phyloP scores from a whole-genome alignment of 1,139 yeast species.

The Hyphopichia burtonii region DNA sequence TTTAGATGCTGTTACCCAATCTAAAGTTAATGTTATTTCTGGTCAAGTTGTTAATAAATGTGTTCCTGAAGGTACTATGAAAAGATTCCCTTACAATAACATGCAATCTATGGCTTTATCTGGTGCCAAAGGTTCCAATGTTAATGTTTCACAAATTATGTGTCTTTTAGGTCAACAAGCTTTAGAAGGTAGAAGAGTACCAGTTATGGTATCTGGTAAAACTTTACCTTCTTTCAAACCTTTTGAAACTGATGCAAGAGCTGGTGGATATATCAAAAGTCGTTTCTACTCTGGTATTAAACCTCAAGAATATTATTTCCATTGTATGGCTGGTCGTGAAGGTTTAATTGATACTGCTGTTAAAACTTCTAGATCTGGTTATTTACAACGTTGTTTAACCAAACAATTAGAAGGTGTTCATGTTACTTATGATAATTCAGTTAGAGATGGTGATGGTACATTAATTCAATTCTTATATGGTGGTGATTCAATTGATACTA shows the following conservation, averaged over 20 bases:
- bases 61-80: conserved; percentile 96
- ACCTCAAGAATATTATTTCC: conserved; percentile 99
- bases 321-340: conserved; percentile 99
- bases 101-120: conserved; percentile 99
- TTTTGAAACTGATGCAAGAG: conserved; percentile 94
- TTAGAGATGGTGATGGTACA: conserved; percentile 94
- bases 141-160: conserved; percentile 98
- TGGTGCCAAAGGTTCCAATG: conserved; percentile 99
- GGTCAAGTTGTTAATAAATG: conserved; percentile 91
- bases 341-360: conserved; percentile 99
- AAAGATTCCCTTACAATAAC: conserved; percentile 90
- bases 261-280: conserved; percentile 97
- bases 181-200: conserved; percentile 98
- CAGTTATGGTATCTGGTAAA: conserved; percentile 98
- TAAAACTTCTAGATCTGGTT: conserved; percentile 97
- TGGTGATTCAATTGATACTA: conserved; percentile 94
- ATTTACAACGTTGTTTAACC: conserved; percentile 93
- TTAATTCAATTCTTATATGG: conserved; percentile 95
- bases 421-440: conserved; percentile 90
- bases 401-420: conserved; percentile 98
- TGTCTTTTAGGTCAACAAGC: conserved; percentile 99
- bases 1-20: conserved; percentile 93
- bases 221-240: conserved; percentile 96
- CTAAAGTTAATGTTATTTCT: conserved; percentile 88
- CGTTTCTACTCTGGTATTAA: conserved; percentile 97